Base-by-base conservation (phyloP, 2,329 filamentous ascomycete species). In the Stagonosporopsis vannaccii region DNA sequence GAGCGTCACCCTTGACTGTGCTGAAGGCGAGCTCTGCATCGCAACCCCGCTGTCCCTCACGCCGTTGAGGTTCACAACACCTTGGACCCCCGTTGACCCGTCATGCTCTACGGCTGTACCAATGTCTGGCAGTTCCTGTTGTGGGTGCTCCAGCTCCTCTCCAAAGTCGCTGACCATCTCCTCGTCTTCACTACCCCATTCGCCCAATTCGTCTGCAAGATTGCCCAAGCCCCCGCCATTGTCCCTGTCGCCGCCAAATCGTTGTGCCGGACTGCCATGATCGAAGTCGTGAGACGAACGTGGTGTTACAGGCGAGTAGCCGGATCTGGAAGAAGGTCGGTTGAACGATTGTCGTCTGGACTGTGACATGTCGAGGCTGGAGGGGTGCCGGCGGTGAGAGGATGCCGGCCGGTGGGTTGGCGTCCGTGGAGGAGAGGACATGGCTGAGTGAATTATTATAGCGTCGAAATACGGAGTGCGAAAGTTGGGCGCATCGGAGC, bases 121-220 rank as follows among this genome's bases (percentile, higher is more conserved):
- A 52, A 73, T 73, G 25, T 66, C 51, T 33, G 40, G 49, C 3
- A 47, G 36, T 9, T 67, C 62, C 26, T 68, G 68, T 2, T 69
- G 66, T 33, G 67, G 55, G 7, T 61, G 56, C 12, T 71, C 67
- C 50, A 69, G 36, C n/a, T 76, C 72, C 23, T 74, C 72, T 33
- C 71, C 70, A 58, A 73, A 72, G 19, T 77, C 70, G 28, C 68
- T 76, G 47, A 81, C 80, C 22, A 77, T 78, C 15, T 80, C 82
- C 35, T 87, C 86, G 36, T 85, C 86, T 73, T 90, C 86, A 4
- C 88, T 87, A 35, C 49, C 49, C 55, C 55, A 58, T 68, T 90
- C 90, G 1, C 89, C 91, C 43, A 95, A 79, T 75, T 95, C 91
- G 75, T 94, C 91, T 1, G 91, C 91, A 44, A 95, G 76, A 65